Base-by-base conservation (phyloP, 345 rosid species). In the Eucalyptus pumila region DNA sequence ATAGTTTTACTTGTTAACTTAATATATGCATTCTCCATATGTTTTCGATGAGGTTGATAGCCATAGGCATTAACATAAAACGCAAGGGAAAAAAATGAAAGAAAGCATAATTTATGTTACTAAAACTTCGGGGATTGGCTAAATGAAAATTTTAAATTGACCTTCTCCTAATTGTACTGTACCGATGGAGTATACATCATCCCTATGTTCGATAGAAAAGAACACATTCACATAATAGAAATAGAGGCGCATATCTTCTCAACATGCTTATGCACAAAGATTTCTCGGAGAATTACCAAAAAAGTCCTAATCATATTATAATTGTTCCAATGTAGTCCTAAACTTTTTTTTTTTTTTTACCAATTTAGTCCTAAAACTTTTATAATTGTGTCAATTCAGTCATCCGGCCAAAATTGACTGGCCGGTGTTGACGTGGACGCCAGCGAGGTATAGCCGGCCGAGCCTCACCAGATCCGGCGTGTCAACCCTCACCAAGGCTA, bases 401-500 rank as follows among this genome's bases (percentile, higher is more conserved):
- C 7, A 49, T 49, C 16, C 6, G 1, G 17, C 51, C 51, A 49
- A 49, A 49, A 49, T 49, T 49, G 17, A 17, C 3, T 0, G 0
- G 6, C 6, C 0, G 3, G 0, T 5, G 7, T 6, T 14, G 0
- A 49, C 0, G 1, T 49, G 16, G 6, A 49, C 3, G 3, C 16
- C 6, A 1, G 0, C 6, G 0, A 49, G 51, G 51, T 49, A 49
- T 1, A 5, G 0, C 6, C 15, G 15, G 1, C 16, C 0, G 0
- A 6, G 50, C 50, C 49, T 5, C 2, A 2, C 49, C 5, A 4
- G 0, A 48, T 48, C 49, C 50, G 50, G 15, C 2, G 15, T 12
- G 50, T 12, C 50, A 2, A 48, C 15, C 50, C 15, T 48, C 6
- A 4, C 48, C 50, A 48, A 48, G 49, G 49, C 14, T 47, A 0